Evolutionary conservation across 306 rosid genomes (phyloP).

Genomic region (Quercus mongolica): DNA sequence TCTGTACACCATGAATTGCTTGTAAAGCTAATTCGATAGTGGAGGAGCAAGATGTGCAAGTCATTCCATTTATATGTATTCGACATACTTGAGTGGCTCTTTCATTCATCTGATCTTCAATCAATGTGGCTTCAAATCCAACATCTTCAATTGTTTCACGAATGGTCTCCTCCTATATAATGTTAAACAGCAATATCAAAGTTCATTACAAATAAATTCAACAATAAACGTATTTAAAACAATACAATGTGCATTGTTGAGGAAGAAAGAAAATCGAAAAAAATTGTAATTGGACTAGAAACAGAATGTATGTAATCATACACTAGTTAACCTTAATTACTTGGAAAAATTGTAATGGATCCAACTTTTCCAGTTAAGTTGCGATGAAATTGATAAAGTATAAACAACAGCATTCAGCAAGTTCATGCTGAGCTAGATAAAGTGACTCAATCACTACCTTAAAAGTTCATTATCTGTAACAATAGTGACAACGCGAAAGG

Average conservation of each 20-base stretch:
- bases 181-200: not conserved
- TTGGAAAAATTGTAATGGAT: not conserved
- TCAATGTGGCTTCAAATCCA: slow-evolving; percentile 66
- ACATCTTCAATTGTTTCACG: slow-evolving; percentile 66
- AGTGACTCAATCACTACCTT: not conserved
- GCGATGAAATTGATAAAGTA: not conserved
- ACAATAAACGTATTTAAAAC: not conserved
- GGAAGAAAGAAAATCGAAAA: not conserved
- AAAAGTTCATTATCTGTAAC: not conserved
- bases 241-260: not conserved
- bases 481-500: not conserved
- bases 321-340: not conserved
- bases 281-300: not conserved
- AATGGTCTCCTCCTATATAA: slow-evolving; percentile 58
- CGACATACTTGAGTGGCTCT: slow-evolving; percentile 58
- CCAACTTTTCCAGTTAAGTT: not conserved
- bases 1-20: slow-evolving; percentile 47
- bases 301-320: not conserved
- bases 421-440: not conserved
- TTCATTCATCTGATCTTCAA: slow-evolving; percentile 22
- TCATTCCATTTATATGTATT: slow-evolving; percentile 67
- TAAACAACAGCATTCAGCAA: not conserved
- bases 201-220: not conserved
- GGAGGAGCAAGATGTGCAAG: slow-evolving; percentile 79
- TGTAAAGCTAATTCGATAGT: slow-evolving; percentile 59